Conservation (phyloP, 176 grass and related monocot species). For the Elymus sibiricus region DNA sequence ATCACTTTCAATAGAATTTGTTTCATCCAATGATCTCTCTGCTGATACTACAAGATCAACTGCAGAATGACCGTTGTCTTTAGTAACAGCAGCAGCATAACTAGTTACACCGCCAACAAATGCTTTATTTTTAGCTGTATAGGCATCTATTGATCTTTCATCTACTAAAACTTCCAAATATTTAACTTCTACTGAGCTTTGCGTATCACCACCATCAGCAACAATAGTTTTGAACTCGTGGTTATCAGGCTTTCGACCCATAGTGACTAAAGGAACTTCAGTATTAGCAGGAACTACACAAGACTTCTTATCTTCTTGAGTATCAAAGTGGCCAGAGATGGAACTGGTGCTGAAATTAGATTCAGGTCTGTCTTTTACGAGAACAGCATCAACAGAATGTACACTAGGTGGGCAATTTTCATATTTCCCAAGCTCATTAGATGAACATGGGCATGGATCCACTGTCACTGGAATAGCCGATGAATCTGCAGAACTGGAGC, state of each 20-base stretch:
- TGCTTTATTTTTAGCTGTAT: conserved; percentile 12
- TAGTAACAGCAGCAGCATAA: conserved; percentile 4
- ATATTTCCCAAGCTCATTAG: conserved; percentile 27
- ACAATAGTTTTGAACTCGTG: conserved; percentile 12
- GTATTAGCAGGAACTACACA: not conserved
- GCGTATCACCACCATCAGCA: conserved; percentile 20
- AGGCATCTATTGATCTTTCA: not conserved
- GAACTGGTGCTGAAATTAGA: conserved; percentile 8
- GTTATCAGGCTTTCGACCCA: conserved; percentile 22
- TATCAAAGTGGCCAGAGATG: not conserved
- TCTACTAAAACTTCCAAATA: conserved; percentile 14
- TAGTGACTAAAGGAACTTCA: not conserved
- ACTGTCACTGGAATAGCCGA: conserved; percentile 21
- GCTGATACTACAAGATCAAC: conserved; percentile 16
- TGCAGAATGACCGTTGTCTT: conserved; percentile 19
- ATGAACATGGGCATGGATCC: conserved; percentile 27
- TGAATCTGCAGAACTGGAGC: conserved; percentile 27
- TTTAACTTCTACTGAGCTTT: conserved; percentile 31
- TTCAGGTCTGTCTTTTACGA: not conserved
- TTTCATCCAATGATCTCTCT: conserved; percentile 9
- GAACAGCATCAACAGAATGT: conserved; percentile 27
- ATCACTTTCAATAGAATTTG: conserved; percentile 7
- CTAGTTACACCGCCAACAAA: not conserved
- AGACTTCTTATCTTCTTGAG: conserved; percentile 10
- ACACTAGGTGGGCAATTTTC: conserved; percentile 20